Conservation (phyloP, 306 rosid species). For the Castanea crenata region DNA sequence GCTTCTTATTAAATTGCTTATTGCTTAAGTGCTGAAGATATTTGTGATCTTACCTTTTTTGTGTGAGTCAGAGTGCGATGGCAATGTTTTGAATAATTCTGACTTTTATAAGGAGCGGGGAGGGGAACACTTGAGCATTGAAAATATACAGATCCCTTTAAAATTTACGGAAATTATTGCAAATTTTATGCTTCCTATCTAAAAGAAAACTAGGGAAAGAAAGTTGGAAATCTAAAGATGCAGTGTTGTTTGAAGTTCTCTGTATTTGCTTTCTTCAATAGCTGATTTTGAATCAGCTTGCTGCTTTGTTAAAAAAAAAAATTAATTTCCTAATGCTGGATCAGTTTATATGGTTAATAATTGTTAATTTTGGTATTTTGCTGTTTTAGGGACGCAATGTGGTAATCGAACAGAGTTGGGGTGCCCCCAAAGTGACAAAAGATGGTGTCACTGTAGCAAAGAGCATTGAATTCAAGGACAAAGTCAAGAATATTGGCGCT, state of each 20-base stretch:
- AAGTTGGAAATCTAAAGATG: neutral
- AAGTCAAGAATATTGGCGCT: conserved; percentile 86
- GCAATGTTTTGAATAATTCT: too few species aligned
- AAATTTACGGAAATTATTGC: neutral
- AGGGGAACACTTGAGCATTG: too few species aligned
- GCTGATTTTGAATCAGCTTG: neutral
- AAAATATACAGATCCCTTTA: too few species aligned
- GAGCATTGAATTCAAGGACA: conserved; percentile 89
- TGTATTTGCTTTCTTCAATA: neutral
- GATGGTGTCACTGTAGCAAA: conserved; percentile 97
- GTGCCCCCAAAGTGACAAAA: conserved; percentile 93
- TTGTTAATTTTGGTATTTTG: conserved; percentile 9
- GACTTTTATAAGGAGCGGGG: too few species aligned
- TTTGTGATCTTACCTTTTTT: neutral
- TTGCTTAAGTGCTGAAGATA: neutral
- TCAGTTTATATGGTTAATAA: neutral
- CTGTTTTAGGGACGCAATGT: conserved; percentile 80
- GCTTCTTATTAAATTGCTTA: neutral
- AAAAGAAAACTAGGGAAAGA: neutral
- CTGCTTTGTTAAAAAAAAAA: rapidly evolving
- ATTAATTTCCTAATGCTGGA: neutral
- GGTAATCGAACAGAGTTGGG: conserved; percentile 87
- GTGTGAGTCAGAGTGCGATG: too few species aligned
- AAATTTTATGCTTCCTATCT: neutral
- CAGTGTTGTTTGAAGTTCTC: neutral